Evolutionary conservation across 148 eudicot genomes (phyloP).

Genomic region (Rhododendron henanense): DNA sequence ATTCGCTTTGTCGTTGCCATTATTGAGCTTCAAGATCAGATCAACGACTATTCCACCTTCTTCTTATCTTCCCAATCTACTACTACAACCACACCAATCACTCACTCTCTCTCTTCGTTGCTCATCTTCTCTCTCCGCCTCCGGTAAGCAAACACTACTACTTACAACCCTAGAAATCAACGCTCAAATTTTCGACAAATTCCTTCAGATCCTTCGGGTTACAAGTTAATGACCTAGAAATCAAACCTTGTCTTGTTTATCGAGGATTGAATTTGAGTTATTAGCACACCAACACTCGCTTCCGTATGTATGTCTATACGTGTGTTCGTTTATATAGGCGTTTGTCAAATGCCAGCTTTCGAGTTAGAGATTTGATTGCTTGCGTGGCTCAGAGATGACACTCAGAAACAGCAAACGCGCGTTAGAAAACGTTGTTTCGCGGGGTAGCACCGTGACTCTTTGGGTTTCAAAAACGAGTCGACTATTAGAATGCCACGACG

Average conservation of each 20-base stretch:
- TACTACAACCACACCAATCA: neutral
- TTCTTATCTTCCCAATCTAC: neutral
- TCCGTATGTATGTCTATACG: neutral
- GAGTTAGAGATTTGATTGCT: neutral
- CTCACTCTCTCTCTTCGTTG: neutral
- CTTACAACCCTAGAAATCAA: neutral
- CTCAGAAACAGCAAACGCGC: neutral
- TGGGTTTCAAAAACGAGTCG: neutral
- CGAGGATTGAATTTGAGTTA: neutral
- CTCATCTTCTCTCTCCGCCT: constrained; percentile 11
- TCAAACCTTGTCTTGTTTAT: neutral
- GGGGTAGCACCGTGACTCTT: too few relatives aligned
- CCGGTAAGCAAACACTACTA: neutral
- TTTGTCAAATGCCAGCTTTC: neutral
- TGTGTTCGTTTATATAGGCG: neutral
- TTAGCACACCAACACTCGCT: neutral
- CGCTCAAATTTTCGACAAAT: neutral
- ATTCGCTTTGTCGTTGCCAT: neutral
- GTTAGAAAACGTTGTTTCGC: too few relatives aligned
- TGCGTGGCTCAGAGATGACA: neutral
- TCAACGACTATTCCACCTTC: neutral
- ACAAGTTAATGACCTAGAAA: neutral
- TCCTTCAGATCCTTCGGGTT: neutral
- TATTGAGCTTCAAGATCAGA: neutral
- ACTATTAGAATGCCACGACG: too few relatives aligned